Conservation (phyloP, 306 rosid species). For the Casuarina glauca region DNA sequence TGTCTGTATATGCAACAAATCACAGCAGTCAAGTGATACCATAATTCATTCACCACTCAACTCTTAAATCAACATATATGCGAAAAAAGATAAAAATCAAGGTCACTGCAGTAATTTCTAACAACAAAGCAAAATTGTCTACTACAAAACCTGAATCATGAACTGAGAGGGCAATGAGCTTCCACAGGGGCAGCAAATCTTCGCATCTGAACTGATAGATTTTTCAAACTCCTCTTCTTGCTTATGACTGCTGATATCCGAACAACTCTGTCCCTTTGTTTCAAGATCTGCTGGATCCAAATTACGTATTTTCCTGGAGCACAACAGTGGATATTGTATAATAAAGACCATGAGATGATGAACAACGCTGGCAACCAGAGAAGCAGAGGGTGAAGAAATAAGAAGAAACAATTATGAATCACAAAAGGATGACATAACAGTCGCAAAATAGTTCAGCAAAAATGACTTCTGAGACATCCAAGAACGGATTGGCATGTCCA, state of each 20-base stretch:
- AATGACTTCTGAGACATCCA: neutral
- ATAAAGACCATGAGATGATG: neutral
- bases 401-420: neutral
- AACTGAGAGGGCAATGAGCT: neutral
- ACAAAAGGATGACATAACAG: neutral
- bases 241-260: slow-evolving; percentile 1
- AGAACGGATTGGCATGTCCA: neutral
- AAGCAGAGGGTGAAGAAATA: neutral
- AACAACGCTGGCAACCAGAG: neutral
- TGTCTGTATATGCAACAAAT: neutral
- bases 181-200: slow-evolving; percentile 11
- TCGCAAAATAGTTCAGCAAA: neutral
- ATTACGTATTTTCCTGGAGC: slow-evolving; percentile 3
- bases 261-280: neutral
- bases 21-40: neutral
- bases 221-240: neutral
- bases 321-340: neutral
- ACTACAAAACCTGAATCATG: slow-evolving; percentile 6
- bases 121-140: neutral
- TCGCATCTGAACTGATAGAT: neutral
- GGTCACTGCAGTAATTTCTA: neutral
- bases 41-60: neutral
- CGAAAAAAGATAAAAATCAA: neutral
- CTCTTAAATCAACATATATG: neutral
- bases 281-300: neutral